phyloP scores from a whole-genome alignment of 495 filamentous ascomycete genomes.

The Podospora conica region DNA sequence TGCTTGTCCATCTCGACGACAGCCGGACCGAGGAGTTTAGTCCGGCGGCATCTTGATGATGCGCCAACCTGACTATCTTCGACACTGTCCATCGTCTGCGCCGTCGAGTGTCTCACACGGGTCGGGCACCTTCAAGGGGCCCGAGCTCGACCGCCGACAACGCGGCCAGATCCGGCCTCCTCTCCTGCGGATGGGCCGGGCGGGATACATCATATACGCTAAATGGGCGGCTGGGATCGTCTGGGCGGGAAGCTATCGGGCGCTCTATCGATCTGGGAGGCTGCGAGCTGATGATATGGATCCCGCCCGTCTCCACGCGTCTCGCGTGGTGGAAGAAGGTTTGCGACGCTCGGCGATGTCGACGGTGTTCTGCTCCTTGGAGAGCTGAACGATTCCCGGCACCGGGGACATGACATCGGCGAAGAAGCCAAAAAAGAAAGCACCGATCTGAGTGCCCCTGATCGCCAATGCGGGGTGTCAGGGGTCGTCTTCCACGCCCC shows the following conservation, averaged over 20 bases:
- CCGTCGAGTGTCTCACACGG: neutral
- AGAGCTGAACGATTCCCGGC: slow-evolving; percentile 1
- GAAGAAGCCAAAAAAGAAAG: neutral
- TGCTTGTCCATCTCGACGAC: neutral
- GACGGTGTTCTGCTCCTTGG: neutral
- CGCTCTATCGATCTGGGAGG: neutral
- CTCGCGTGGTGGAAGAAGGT: neutral
- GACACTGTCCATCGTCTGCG: neutral
- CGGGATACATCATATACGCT: neutral
- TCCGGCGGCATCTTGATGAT: neutral
- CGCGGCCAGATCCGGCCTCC: neutral
- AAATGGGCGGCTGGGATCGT: slow-evolving; percentile 3
- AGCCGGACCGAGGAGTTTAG: neutral
- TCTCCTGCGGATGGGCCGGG: neutral
- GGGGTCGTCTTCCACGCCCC: neutral
- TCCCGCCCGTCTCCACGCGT: neutral
- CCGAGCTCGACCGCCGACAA: neutral
- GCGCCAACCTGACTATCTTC: too few relatives aligned
- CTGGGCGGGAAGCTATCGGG: slow-evolving; percentile 1
- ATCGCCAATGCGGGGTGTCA: slow-evolving; percentile 10
- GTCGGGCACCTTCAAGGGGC: neutral
- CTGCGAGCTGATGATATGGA: neutral
- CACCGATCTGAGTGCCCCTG: neutral
- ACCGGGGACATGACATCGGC: neutral
- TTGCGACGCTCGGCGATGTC: neutral